Base-by-base conservation (phyloP, 2,329 filamentous ascomycete genomes). In the Fusarium vanettenii region DNA sequence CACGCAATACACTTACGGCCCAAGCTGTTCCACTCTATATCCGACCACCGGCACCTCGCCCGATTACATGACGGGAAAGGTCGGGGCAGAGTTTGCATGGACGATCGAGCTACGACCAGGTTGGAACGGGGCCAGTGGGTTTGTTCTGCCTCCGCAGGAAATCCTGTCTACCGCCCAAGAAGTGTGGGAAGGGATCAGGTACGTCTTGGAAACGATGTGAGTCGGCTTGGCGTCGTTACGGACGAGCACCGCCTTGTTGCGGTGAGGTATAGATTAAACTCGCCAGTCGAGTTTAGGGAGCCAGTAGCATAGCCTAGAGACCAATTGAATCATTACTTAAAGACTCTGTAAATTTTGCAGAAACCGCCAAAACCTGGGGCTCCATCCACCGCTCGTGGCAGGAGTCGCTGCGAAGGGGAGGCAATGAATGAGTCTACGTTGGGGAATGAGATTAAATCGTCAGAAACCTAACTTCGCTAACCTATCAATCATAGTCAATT, bases 21-120 rank as follows among this genome's bases (percentile, higher is more conserved):
- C 89, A 1, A 87, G 90, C 74, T 92, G 91, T 82, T 82, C 81
- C 56, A 91, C 89, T 31, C 88, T 92, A 73, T 92, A 92, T 81
- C 84, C 87, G 70, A 88, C 89, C 0, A 82, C 83, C 6, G 86
- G 85, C 11, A 82, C 77, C 72, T 83, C 82, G 29, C 82, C 85
- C n/a, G 87, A 89, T 78, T 88, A 86, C 63, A 81, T 83, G 62
- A 78, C 78, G 14, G 85, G 85, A 43, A 81, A 85, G 1, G 79
- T 82, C 56, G 78, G 81, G 27, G 82, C 86, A 6, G 83, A 84
- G 64, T 83, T 85, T 63, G 78, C 79, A 29, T 86, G 85, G 72
- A 83, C 84, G 4, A 78, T 80, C 16, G 85, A 86, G 79, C 81
- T 86, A 29, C 78, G 79, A 2, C 72, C 72, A 22, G 13, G 60